Evolutionary conservation across 345 rosid genomes (phyloP).

Genomic region (Zanthoxylum bungeanum): DNA sequence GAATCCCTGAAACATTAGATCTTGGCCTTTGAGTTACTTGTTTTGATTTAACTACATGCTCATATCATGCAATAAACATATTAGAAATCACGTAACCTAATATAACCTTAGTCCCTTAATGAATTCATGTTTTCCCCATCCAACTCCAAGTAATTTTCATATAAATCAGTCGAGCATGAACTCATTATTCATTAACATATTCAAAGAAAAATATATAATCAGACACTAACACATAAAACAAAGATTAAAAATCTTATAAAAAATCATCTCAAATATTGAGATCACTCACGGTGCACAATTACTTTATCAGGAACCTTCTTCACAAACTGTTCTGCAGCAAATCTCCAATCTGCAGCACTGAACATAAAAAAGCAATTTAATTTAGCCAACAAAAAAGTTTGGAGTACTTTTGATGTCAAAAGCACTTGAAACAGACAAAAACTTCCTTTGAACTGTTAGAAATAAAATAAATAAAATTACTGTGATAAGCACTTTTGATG

Average conservation of each 20-base stretch:
- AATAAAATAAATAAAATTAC: not conserved
- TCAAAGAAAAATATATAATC: not conserved
- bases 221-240: not conserved
- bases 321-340: conserved; percentile 84
- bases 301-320: conserved; percentile 79
- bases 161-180: not conserved
- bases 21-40: not conserved
- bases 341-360: conserved; percentile 91
- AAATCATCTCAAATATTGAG: not conserved
- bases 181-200: not conserved
- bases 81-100: not conserved
- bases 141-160: not conserved
- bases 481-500: not conserved
- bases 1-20: not conserved
- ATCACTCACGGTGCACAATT: conserved; percentile 77
- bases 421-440: not conserved
- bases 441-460: not conserved
- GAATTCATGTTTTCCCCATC: not conserved
- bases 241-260: not conserved
- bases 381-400: not conserved
- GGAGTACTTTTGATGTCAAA: not conserved
- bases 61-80: not conserved
- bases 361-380: conserved; percentile 6
- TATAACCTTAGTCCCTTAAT: not conserved
- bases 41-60: not conserved